A percentile compares a stretch with the other conserved stretches of the same genome.
Evolutionary conservation across 2,329 filamentous ascomycete genomes (phyloP).

Genomic region (Aureobasidium sp.): DNA sequence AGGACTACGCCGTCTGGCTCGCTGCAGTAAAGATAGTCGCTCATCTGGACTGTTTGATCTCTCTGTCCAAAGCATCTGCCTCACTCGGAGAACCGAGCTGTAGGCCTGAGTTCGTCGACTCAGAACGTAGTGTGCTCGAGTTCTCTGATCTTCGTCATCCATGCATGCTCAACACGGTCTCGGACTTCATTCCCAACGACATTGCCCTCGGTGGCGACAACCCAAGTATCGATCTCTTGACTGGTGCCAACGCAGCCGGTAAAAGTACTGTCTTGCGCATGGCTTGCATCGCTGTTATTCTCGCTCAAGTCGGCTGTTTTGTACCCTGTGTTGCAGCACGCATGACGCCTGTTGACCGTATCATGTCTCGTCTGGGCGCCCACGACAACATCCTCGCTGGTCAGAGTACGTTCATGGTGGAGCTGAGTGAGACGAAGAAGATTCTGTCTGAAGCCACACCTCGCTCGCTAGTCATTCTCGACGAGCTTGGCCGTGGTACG

Average conservation of each 20-base stretch:
- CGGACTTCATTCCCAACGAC: constrained; percentile 95
- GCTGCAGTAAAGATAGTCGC: constrained; percentile 82
- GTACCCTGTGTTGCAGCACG: constrained; percentile 74
- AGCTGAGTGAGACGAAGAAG: constrained; percentile 95
- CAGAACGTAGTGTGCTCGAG: constrained; percentile 67
- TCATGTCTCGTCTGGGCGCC: constrained; percentile 95
- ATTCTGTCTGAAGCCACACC: constrained; percentile 91
- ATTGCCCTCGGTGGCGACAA: constrained; percentile 72
- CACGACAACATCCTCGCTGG: constrained; percentile 99
- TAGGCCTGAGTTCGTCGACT: constrained; percentile 74
- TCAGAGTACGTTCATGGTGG: constrained; percentile 96
- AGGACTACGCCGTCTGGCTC: constrained; percentile 77
- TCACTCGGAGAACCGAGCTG: constrained; percentile 80
- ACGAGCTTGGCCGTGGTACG: constrained; percentile 90
- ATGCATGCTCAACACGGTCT: constrained; percentile 81
- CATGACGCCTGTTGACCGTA: constrained; percentile 86
- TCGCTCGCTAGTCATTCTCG: constrained; percentile 88
- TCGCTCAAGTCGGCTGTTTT: constrained; percentile 93
- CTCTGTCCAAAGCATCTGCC: constrained; percentile 78
- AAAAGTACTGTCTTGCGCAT: constrained; percentile 95
- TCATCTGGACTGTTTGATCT: constrained; percentile 90
- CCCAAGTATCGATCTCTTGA: constrained; percentile 82
- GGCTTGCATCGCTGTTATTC: constrained; percentile 94
- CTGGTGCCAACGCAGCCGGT: constrained; percentile 91
- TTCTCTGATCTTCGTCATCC: constrained; percentile 90